Evolutionary conservation across 2,329 filamentous ascomycete species (phyloP), one percentile per base, ranked within the genome.

Genomic region (Juglanconis juglandina): DNA sequence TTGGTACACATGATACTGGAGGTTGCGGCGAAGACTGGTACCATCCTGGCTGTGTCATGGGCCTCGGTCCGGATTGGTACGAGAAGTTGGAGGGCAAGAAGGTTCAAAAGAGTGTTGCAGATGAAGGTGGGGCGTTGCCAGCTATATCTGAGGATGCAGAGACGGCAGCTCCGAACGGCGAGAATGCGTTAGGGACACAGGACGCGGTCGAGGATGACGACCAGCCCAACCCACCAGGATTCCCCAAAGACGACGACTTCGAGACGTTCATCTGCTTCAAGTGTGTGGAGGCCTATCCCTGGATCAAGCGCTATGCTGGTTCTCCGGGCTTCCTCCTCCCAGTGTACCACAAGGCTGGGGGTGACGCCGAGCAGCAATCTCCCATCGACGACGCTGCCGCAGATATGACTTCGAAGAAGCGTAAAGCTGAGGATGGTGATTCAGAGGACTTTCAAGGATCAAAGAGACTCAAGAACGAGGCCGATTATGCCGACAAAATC

Each of bases 11-110:
- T 11, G 89, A 94, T 66, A 87, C 88, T 1, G 93, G 93, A 14
- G 94, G 93, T 4, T 98, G 94, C 74, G 94, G 94, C 11, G 94
- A 98, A 76, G 94, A 98, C 71, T 98, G 94, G 94, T 98, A 92
- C 82, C 94, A 98, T 76, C 92, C 94, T 0, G 92, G 95, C 64
- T 98, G 94, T 71, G 78, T 98, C 7, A 86, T 96, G 53, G 93
- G 93, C 5, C 77, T 96, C 66, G 87, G 88, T 0, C 84, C 91
- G 10, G 83, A 86, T 61, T 93, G 90, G 86, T 86, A 81, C 65
- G 86, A 88, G 69, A 81, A 76, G 68, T 78, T 74, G 73, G 57
- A 62, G 42, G 54, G 60, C 30, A 70, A 73, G 65, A 73, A 66
- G 60, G 56, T 68, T n/a, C 58, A 64, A 10, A 63, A 62, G 44